Percentiles rank a stretch among this genome's conserved stretches.
Evolutionary conservation across 225 moss, liverwort and hornwort species (phyloP).

Genomic region (Antitrichia curtipendula): DNA sequence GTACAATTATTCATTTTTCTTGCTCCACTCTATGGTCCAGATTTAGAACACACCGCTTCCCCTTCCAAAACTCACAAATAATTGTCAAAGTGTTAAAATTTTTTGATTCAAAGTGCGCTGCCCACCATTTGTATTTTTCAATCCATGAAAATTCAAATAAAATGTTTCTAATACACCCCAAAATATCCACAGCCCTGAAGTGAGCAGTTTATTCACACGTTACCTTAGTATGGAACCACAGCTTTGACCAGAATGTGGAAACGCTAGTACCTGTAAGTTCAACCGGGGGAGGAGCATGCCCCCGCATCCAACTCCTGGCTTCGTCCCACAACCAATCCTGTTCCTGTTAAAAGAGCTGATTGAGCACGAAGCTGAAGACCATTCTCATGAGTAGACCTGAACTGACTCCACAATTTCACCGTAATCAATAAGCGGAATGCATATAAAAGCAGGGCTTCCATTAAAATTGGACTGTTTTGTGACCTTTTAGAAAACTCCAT

Average conservation of each 20-base stretch:
- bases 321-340: constrained; percentile 54
- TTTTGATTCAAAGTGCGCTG: neutral
- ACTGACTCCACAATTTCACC: neutral
- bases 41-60: neutral
- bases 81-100: neutral
- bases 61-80: neutral
- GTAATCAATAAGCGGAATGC: neutral
- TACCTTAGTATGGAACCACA: neutral
- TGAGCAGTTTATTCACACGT: neutral
- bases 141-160: neutral
- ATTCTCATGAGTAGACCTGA: neutral
- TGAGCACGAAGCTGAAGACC: neutral
- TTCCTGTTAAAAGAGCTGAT: constrained; percentile 11
- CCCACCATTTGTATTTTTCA: neutral
- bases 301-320: constrained; percentile 22
- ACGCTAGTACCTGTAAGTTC: neutral
- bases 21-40: neutral
- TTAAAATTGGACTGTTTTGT: neutral
- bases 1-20: neutral
- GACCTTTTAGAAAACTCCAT: neutral
- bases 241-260: neutral
- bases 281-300: constrained; percentile 13
- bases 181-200: neutral
- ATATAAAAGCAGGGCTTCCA: neutral
- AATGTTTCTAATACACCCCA: neutral